A percentile compares a stretch with the other conserved stretches of the same genome.
Conservation (phyloP, 148 eudicot genomes). For the Cornus kousa region DNA sequence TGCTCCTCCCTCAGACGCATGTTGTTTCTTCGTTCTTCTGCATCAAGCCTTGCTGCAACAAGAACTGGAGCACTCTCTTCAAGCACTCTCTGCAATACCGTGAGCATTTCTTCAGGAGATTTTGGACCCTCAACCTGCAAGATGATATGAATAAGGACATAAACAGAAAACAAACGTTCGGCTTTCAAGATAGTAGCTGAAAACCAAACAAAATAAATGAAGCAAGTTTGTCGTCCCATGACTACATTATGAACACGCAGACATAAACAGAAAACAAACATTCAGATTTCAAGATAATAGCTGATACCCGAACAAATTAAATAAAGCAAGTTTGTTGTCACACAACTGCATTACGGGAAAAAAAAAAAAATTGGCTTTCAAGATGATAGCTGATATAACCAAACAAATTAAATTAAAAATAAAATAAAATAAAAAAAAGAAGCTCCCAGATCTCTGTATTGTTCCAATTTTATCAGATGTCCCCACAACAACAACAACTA, state of each 20-base stretch:
- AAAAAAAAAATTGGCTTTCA: too few species aligned
- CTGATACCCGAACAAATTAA: too few species aligned
- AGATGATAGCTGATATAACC: too few species aligned
- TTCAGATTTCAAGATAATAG: too few species aligned
- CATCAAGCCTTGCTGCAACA: constrained; percentile 90
- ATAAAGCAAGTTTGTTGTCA: too few species aligned
- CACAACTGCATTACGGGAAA: too few species aligned
- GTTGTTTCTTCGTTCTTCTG: constrained; percentile 89
- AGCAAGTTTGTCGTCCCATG: background rate
- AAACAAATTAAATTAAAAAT: too few species aligned
- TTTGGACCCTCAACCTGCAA: constrained; percentile 89
- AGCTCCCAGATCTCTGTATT: too few species aligned
- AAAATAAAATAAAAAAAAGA: too few species aligned
- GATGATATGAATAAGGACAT: background rate
- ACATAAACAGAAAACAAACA: background rate
- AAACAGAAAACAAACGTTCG: background rate
- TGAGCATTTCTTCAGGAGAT: constrained; percentile 82
- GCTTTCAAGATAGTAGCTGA: background rate
- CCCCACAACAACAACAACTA: too few species aligned
- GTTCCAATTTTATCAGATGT: too few species aligned
- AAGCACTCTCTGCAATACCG: constrained; percentile 74
- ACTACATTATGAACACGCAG: background rate
- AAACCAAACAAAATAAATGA: background rate
- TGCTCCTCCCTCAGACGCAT: constrained; percentile 95
- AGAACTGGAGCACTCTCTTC: constrained; percentile 93